Evolutionary conservation across 495 filamentous ascomycete species (phyloP), one percentile per base, ranked within the genome.

Genomic region (Hyaloscypha finlandica): DNA sequence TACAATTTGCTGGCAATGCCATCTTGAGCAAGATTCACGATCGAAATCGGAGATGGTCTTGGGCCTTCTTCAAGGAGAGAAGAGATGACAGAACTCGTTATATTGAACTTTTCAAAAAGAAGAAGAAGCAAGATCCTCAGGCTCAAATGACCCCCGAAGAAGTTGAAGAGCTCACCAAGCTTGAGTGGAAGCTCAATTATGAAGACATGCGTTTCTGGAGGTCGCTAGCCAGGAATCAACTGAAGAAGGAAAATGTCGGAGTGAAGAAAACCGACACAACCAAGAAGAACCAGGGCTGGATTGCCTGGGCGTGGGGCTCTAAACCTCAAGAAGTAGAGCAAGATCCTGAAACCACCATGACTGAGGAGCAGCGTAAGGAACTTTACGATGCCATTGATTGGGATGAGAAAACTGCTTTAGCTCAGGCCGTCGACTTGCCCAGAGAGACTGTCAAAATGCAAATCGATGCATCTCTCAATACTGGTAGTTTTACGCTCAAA

Each of bases 141-240:
- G 89, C 90, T 71, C 87, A 85, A 57, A 73, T 97, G 37, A 82
- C 85, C 0, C 75, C 87, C 0, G 81, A 86, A 22, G 95, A 98
- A 72, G 81, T 75, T 8, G 85, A 90, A 59, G 89, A 94, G 48
- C 72, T 97, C 3, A 84, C 89, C 35, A 84, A 84, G 45, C 81
- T 99, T 19, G 94, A 99, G 73, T 86, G 85, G 78, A 97, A 98
- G 75, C 81, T 96, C 25, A 90, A 85, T 48, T 99, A 99, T 75
- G 96, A 99, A 74, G 95, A 99, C 79, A 84, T 99, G 45, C 90
- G 95, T 6, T 99, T 99, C 78, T 99, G 96, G 92, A 83, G 95
- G 59, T 97, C 94, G 3, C 74, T 99, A 61, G 95, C 95, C 25
- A 88, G 95, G 32, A 99, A 97, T 71, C 91, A 99, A 72, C 83